These are phyloP conservation scores for Podospora pseudopauciseta DNA, from an alignment of 495 filamentous ascomycete genomes.

Conservation along the genomic window DNA sequence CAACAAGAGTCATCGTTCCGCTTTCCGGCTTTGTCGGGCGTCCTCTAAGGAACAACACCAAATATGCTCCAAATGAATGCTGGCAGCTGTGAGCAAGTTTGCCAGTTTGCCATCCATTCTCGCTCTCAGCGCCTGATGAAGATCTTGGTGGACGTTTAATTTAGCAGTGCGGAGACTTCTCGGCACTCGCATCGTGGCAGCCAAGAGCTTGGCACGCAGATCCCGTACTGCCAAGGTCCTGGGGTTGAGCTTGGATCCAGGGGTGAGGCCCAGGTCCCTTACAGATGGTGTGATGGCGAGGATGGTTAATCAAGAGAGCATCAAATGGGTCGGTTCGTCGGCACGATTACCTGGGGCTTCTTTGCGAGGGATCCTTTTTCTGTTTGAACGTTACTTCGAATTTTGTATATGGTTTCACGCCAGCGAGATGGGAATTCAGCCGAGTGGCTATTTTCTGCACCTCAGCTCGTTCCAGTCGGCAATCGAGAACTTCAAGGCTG, in stretches of 20 bases:
- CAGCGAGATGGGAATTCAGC: constrained; percentile 27
- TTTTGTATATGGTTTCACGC: constrained; percentile 7
- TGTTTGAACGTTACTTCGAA: constrained; percentile 22
- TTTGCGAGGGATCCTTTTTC: background rate
- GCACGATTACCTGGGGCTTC: background rate
- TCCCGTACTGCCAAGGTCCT: constrained; percentile 22
- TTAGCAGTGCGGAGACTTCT: constrained; percentile 18
- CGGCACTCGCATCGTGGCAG: constrained; percentile 26
- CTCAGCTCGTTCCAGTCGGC: constrained; percentile 5
- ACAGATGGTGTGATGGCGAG: background rate
- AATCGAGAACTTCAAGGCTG: background rate
- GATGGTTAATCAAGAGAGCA: background rate
- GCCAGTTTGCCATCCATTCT: background rate
- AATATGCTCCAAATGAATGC: too few relatives aligned
- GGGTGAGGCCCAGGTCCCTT: background rate
- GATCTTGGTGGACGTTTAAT: constrained; percentile 16
- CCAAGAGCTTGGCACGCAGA: constrained; percentile 30
- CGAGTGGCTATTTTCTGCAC: constrained; percentile 27
- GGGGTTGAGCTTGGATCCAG: constrained; percentile 19
- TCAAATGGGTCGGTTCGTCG: constrained; percentile 1
- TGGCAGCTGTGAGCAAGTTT: background rate
- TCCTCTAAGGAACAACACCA: too few relatives aligned
- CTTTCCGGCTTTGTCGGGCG: too few relatives aligned
- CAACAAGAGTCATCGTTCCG: too few relatives aligned
- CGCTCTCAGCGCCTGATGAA: background rate